Evolutionary conservation across 2,329 filamentous ascomycete genomes (phyloP).

Genomic region (Aspergillus oerlinghausenensis): DNA sequence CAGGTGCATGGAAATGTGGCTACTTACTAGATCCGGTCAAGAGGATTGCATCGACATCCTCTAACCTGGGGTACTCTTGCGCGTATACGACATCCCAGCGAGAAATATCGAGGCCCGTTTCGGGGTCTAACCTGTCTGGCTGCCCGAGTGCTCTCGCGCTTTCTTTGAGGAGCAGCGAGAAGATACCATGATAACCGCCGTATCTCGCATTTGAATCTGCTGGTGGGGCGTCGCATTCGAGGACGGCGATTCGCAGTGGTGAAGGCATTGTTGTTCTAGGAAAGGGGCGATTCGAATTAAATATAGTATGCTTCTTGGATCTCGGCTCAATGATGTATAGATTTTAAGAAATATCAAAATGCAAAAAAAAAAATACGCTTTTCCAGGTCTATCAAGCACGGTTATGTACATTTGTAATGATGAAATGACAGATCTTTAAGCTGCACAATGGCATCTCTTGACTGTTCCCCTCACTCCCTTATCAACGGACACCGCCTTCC

Average conservation of each 20-base stretch:
- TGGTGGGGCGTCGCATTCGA: conserved; percentile 80
- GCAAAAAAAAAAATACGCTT: neutral
- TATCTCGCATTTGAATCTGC: conserved; percentile 60
- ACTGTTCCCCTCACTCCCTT: neutral
- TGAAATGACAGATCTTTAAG: neutral
- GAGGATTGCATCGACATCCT: conserved; percentile 74
- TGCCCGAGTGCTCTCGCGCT: conserved; percentile 47
- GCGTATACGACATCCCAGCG: conserved; percentile 67
- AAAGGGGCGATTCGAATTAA: neutral
- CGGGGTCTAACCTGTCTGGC: conserved; percentile 29
- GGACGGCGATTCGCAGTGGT: conserved; percentile 72
- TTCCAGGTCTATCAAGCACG: neutral
- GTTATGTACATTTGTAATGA: neutral
- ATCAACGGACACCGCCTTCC: neutral
- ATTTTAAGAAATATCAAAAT: neutral
- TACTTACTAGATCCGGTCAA: conserved; percentile 66
- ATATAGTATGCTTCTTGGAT: neutral
- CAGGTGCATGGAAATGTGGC: neutral
- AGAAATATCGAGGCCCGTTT: conserved; percentile 52
- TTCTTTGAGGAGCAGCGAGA: conserved; percentile 55
- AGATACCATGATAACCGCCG: conserved; percentile 68
- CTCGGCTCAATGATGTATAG: neutral
- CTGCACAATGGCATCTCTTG: neutral
- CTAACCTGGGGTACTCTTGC: conserved; percentile 65
- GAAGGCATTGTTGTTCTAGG: conserved; percentile 23